Evolutionary conservation across 768 basidiomycete genomes (phyloP).

Genomic region (Lentinula lateritia): DNA sequence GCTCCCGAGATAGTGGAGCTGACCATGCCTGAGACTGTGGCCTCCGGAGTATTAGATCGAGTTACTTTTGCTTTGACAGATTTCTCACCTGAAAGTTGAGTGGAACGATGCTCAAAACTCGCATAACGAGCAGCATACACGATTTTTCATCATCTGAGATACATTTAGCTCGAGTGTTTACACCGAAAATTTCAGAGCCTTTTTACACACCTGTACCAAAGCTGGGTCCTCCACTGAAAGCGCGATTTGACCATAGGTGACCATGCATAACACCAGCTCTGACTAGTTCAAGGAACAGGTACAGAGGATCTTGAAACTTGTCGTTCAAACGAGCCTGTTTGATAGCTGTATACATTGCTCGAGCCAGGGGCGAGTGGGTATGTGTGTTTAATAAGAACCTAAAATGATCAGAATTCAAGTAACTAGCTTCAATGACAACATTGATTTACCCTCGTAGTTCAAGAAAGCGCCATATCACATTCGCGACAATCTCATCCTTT

Average conservation of each 20-base stretch:
- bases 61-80: not conserved
- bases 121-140: conserved; percentile 93
- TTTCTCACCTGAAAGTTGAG: conserved; percentile 82
- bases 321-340: conserved; percentile 81
- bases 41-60: not conserved
- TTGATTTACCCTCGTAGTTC: conserved; percentile 81
- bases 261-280: conserved; percentile 97
- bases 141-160: conserved; percentile 85
- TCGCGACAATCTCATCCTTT: conserved; percentile 97
- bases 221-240: conserved; percentile 92
- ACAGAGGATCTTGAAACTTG: conserved; percentile 97
- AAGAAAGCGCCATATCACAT: conserved; percentile 97
- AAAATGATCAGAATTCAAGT: not conserved
- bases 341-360: conserved; percentile 85
- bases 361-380: conserved; percentile 82
- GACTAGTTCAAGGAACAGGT: conserved; percentile 91
- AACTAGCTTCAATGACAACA: not conserved
- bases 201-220: conserved; percentile 74
- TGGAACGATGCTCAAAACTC: conserved; percentile 92
- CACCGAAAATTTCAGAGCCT: not conserved
- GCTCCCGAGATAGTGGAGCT: conserved; percentile 92
- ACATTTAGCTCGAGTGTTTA: not conserved
- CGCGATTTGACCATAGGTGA: conserved; percentile 80
- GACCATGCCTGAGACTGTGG: conserved; percentile 84
- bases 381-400: conserved; percentile 90